Base-by-base conservation (phyloP, 345 rosid species). In the Noccaea bulbosa region DNA sequence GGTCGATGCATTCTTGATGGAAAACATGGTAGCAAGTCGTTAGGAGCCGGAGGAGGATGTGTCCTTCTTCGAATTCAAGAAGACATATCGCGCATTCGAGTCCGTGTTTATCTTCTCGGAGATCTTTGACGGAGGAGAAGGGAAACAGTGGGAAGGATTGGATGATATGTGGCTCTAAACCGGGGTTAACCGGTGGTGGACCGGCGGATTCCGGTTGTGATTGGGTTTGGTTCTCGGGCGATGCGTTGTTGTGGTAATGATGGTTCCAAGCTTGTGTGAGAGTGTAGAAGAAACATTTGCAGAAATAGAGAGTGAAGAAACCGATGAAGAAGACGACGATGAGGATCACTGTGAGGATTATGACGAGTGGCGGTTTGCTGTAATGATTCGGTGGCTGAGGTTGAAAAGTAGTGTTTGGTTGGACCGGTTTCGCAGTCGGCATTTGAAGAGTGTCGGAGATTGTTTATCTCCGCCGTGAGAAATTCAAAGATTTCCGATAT, bases 81-180 rank as follows among this genome's bases (percentile, higher is more conserved):
- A 93, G 78, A 75, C 97, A 93, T 40, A 93, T 87, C 3, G 96
- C 90, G 57, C 98, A 88, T 78, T 93, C 98, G 12, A 87, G 78
- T 2, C 85, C 89, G 24, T 78, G 79, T 34, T 87, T 79, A 3
- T 83, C 90, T 4, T 72, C 63, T 6, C 83, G 65, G 5, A 84
- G 81, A 56, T 80, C 82, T 75, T 86, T 93, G 11, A 93, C 87
- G 5, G 75, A 74, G 2, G 91, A 84, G 70, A 85, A 88, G 1
- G 66, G 69, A 22, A 93, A 86, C 0, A 85, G 51, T 0, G 97
- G 98, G 60, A 90, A 91, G 5, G 85, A 41, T 33, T 80, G 83
- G 35, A 83, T 65, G 9, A 83, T 54, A 1, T 77, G 69, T 24
- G 90, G 88, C 51, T 88, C 91, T 33, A 93, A 83, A 56, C 97